Evolutionary conservation across 1,284 basidiomycete genomes (phyloP).

Genomic region (Microbotryum saponariae): DNA sequence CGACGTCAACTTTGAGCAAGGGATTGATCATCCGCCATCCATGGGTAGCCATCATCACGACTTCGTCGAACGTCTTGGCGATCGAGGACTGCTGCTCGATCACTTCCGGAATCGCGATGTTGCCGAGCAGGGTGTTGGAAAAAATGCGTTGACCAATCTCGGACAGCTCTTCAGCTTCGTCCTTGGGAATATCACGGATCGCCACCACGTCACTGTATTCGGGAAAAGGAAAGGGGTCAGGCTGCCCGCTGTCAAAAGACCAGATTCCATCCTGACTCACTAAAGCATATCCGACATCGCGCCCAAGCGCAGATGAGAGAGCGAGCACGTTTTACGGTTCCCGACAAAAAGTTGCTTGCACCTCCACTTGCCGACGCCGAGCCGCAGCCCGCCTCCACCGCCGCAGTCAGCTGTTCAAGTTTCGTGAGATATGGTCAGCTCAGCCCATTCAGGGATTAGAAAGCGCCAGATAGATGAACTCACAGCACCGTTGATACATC

Average conservation of each 20-base stretch:
- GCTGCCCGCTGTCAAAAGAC: not conserved
- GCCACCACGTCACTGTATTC: slow-evolving; percentile 6
- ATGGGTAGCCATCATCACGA: not conserved
- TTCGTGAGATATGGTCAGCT: not conserved
- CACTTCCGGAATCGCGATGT: slow-evolving; percentile 25
- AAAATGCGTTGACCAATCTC: slow-evolving; percentile 9
- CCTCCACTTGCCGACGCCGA: slow-evolving; percentile 47
- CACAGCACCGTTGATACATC: slow-evolving; percentile 26
- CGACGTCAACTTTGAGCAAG: slow-evolving; percentile 4
- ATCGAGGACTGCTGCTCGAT: slow-evolving; percentile 23
- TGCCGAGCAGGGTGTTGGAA: slow-evolving; percentile 14
- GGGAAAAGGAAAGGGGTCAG: not conserved
- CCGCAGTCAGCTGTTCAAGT: slow-evolving; percentile 16
- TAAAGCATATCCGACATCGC: slow-evolving; percentile 13
- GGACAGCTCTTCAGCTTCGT: slow-evolving; percentile 17
- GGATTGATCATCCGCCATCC: slow-evolving; percentile 17
- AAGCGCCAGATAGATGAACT: not conserved
- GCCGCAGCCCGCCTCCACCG: slow-evolving; percentile 42
- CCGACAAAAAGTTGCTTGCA: slow-evolving; percentile 45
- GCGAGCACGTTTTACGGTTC: slow-evolving; percentile 44
- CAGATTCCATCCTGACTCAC: not conserved
- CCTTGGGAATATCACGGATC: slow-evolving; percentile 8
- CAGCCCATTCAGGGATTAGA: not conserved
- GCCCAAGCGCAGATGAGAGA: slow-evolving; percentile 39
- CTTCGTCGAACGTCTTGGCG: slow-evolving; percentile 12